Percentiles rank a stretch among this genome's conserved stretches.
Conservation (phyloP, 1,139 yeast genomes). For the Zhuliangozyma parablackwelliae region DNA sequence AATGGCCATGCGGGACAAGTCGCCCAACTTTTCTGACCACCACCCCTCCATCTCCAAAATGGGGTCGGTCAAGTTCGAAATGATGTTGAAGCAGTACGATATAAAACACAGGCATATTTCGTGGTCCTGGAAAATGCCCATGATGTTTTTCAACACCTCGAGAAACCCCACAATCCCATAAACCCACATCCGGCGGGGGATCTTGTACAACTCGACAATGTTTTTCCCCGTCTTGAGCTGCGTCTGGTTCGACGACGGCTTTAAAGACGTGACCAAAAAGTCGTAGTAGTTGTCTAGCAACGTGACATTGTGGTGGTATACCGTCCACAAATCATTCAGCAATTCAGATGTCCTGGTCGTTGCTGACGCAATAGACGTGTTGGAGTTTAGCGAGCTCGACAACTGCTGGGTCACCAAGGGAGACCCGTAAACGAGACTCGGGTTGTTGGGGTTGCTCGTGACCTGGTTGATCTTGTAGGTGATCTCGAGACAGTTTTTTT, state of each 20-base stretch:
- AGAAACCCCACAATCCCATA: slow-evolving; percentile 75
- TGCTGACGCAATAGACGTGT: slow-evolving; percentile 14
- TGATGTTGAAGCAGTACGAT: slow-evolving; percentile 48
- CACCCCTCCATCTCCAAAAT: slow-evolving; percentile 61
- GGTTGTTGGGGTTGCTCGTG: slow-evolving; percentile 20
- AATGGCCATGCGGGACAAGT: slow-evolving; percentile 76
- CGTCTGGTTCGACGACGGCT: slow-evolving; percentile 49
- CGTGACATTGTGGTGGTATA: slow-evolving; percentile 62
- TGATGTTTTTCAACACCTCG: slow-evolving; percentile 74
- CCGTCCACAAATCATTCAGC: slow-evolving; percentile 64
- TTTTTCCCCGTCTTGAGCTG: slow-evolving; percentile 69
- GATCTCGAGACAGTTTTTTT: slow-evolving; percentile 58
- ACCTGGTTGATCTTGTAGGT: slow-evolving; percentile 48
- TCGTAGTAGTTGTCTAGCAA: slow-evolving; percentile 67
- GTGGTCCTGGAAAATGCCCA: slow-evolving; percentile 50
- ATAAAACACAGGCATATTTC: slow-evolving; percentile 47
- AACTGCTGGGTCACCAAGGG: slow-evolving; percentile 16
- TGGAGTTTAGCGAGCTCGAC: slow-evolving; percentile 15
- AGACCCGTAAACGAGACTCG: slow-evolving; percentile 16
- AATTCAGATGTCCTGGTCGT: slow-evolving; percentile 43
- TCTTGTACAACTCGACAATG: slow-evolving; percentile 68
- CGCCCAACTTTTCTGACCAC: slow-evolving; percentile 78
- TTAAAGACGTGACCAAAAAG: slow-evolving; percentile 63
- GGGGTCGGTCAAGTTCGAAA: slow-evolving; percentile 50
- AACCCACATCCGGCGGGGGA: slow-evolving; percentile 77